Evolutionary conservation across 2,329 filamentous ascomycete species (phyloP), one percentile per base, ranked within the genome.

Genomic region (Acephala macrosclerotiorum): DNA sequence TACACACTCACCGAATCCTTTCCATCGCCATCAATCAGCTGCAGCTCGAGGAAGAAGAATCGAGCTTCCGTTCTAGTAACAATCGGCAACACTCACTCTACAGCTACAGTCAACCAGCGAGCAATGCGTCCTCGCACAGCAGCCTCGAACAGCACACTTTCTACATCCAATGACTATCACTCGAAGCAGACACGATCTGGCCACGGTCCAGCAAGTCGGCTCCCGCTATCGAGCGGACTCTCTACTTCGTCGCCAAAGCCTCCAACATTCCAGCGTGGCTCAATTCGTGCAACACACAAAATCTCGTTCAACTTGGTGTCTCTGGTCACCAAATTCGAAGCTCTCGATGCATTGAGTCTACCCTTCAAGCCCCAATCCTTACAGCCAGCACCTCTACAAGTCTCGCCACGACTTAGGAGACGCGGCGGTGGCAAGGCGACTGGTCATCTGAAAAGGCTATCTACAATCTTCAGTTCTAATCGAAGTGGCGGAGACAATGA

Each of bases 261-360:
- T 53, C 16, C 25, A 18, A 55, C 55, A 12, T 26, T 38, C 3
- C 53, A 33, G 16, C 47, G 9, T 8, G 12, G 26, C 20, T 60
- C 56, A 3, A 12, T 38, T 14, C 29, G 29, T 40, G 42, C 16
- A 35, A 58, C 29, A 45, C 58, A 56, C 51, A 57, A 33, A 29
- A 49, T 38, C 45, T 69, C 67, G 22, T 53, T 66, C 60, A 69
- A 64, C 11, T 59, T 70, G 22, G 64, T 68, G 25, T 73, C 73
- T 49, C 53, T 75, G 2, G 68, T 76, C 49, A 70, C 66, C 16
- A 74, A 67, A 45, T 76, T 76, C 57, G 74, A 76, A 68, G 68
- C 66, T 8, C 68, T 76, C 8, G 73, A 75, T 65, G 65, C 70
- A 2, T 9, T 72, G 3, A 72, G 70, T 65, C 58, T 72, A 12